These are phyloP conservation scores for Vachellia collinsii DNA, from an alignment of 306 rosid species.

Conservation along the genomic window DNA sequence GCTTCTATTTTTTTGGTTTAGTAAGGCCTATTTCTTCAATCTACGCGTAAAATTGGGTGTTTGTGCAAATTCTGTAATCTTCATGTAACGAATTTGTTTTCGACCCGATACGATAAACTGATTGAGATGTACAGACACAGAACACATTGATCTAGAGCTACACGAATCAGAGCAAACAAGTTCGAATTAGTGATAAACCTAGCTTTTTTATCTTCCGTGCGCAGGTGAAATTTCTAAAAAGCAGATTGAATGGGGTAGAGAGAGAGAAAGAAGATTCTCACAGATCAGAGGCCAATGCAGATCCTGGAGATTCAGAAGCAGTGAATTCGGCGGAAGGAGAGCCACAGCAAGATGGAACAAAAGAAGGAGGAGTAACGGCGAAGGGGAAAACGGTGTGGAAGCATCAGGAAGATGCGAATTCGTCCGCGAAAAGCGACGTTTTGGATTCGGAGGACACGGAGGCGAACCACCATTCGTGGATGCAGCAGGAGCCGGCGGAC, in stretches of 20 bases:
- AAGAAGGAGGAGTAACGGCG: slow-evolving; percentile 52
- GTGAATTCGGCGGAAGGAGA: slow-evolving; percentile 47
- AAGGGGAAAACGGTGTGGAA: slow-evolving; percentile 53
- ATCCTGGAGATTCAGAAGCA: slow-evolving; percentile 9
- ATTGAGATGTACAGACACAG: too few species aligned
- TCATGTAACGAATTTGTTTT: background rate
- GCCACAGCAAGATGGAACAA: slow-evolving; percentile 39
- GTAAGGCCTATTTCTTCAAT: too few species aligned
- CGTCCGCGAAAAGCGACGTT: slow-evolving; percentile 68
- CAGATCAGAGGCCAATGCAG: background rate
- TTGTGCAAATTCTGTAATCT: too few species aligned
- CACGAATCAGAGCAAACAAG: too few species aligned
- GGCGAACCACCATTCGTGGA: slow-evolving; percentile 50
- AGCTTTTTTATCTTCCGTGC: background rate
- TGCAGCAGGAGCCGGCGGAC: slow-evolving; percentile 57
- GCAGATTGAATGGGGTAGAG: slow-evolving; percentile 47
- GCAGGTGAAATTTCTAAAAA: slow-evolving; percentile 68
- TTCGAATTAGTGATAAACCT: background rate
- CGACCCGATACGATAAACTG: background rate
- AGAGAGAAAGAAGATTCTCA: slow-evolving; percentile 30
- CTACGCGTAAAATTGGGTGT: too few species aligned
- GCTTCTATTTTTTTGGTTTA: too few species aligned
- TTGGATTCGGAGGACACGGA: slow-evolving; percentile 63
- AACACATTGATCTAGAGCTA: too few species aligned
- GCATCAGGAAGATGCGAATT: slow-evolving; percentile 79